Evolutionary conservation across 495 filamentous ascomycete genomes (phyloP), one percentile per base, ranked within the genome.

Genomic region (Xylona heveae): DNA sequence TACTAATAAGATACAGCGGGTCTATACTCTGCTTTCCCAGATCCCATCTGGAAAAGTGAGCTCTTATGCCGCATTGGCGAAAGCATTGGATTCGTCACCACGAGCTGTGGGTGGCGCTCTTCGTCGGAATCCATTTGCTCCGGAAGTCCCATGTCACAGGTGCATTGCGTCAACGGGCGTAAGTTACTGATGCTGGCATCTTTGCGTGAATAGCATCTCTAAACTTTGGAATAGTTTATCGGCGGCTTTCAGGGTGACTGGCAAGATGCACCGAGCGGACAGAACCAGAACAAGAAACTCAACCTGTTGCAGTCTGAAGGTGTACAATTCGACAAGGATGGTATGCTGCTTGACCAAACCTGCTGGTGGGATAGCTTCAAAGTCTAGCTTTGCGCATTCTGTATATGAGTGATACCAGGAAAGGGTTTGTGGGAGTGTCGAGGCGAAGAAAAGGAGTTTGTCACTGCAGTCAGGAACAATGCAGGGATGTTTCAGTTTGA

Each of bases 71-170:
- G 62, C 72, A 1, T 51, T 91, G 19, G 64, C 79, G 0, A 54
- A 61, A 16, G 60, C 72, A 15, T 59, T 88, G 1, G 45, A 52
- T 9, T 77, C 74, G 3, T 80, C 74, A 6, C 73, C 81, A 17
- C 61, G 81, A 1, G 81, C 81, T 2, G 72, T 91, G 2, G 81
- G 81, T 7, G 78, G 73, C 36, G 80, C 79, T 0, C 64, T 79
- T 45, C 62, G 78, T n/a, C 49, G 43, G 23, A 57, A 57, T 35
- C 52, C 53, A 4, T 57, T 57, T 32, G 50, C 52, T 21, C 53
- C 53, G 0, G 50, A 54, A 28, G 45, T 57, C 22, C 53, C 53
- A 8, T 57, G 53, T 35, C 53, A 57, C 40, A 44, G 53, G 5
- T 44, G 48, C 30, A 43, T 57, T 28, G 48, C 53, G 6, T 41